Conservation (phyloP, 2,329 filamentous ascomycete genomes). For the Dactylellina cionopaga region DNA sequence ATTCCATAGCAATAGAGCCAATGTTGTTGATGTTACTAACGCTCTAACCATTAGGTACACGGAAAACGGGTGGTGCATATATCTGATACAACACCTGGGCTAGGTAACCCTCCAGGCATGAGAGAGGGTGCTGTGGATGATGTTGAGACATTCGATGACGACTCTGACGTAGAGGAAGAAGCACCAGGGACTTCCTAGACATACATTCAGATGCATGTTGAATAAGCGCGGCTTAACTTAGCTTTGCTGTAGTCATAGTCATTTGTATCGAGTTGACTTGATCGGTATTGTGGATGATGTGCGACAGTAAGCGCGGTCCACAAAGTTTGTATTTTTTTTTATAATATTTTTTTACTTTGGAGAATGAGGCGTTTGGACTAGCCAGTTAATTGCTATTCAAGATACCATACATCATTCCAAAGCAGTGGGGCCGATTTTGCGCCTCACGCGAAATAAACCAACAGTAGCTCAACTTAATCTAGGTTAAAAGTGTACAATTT, state of each 20-base stretch:
- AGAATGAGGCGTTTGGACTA: constrained; percentile 35
- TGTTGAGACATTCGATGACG: constrained; percentile 86
- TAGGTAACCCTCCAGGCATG: constrained; percentile 66
- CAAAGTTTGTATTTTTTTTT: constrained; percentile 15
- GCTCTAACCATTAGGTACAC: constrained; percentile 67
- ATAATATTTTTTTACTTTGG: constrained; percentile 5
- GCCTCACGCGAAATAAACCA: too few species aligned
- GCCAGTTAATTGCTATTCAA: constrained; percentile 16
- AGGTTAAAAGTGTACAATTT: too few species aligned
- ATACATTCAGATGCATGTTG: background rate
- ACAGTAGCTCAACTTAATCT: too few species aligned
- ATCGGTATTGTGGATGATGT: constrained; percentile 2
- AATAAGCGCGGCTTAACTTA: background rate
- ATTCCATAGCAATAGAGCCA: constrained; percentile 6
- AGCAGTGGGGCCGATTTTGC: too few species aligned
- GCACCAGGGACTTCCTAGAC: constrained; percentile 51
- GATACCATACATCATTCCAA: constrained; percentile 14
- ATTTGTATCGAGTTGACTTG: constrained; percentile 27
- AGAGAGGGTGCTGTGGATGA: constrained; percentile 83
- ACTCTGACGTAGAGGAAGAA: constrained; percentile 64
- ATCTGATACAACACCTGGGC: constrained; percentile 73
- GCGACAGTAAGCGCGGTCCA: too few species aligned
- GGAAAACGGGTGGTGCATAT: constrained; percentile 89
- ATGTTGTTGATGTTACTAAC: background rate
- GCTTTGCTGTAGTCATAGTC: constrained; percentile 2